A percentile compares a stretch with the other conserved stretches of the same genome.
Conservation (phyloP, 2,329 filamentous ascomycete species). For the Fusarium sp. region DNA sequence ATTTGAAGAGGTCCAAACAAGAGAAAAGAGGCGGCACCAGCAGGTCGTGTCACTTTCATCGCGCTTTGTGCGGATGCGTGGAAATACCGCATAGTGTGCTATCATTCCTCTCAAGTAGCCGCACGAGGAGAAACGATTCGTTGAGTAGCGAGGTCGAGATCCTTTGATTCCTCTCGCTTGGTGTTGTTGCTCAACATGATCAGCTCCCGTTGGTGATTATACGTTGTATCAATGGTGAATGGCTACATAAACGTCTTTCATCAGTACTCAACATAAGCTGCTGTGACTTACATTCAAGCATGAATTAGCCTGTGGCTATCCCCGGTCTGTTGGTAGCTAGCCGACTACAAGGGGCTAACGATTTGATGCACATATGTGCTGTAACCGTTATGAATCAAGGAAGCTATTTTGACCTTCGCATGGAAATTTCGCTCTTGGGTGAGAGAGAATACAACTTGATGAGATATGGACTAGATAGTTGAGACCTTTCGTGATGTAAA, state of each 20-base stretch:
- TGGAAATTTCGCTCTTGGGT: no score
- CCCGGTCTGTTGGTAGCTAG: neutral
- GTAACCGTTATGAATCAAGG: neutral
- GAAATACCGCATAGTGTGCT: constrained; percentile 43
- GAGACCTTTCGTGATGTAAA: neutral
- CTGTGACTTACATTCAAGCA: neutral
- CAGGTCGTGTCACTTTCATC: constrained; percentile 38
- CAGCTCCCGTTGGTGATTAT: neutral
- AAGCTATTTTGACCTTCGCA: neutral
- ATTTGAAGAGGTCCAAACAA: constrained; percentile 19
- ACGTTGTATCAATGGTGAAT: neutral
- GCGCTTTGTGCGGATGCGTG: constrained; percentile 19
- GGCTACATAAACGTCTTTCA: neutral
- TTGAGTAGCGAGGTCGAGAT: constrained; percentile 26
- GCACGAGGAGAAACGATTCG: constrained; percentile 21
- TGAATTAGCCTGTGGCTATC: neutral
- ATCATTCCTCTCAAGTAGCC: constrained; percentile 7
- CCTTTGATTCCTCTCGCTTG: constrained; percentile 4
- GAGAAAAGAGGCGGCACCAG: constrained; percentile 23
- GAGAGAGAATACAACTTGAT: no score
- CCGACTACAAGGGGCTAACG: neutral
- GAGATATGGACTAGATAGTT: no score
- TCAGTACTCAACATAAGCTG: neutral
- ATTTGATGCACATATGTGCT: neutral
- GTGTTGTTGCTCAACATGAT: constrained; percentile 1